Base-by-base conservation (phyloP, 176 grass and related monocot genomes). In the Paspalum vaginatum region DNA sequence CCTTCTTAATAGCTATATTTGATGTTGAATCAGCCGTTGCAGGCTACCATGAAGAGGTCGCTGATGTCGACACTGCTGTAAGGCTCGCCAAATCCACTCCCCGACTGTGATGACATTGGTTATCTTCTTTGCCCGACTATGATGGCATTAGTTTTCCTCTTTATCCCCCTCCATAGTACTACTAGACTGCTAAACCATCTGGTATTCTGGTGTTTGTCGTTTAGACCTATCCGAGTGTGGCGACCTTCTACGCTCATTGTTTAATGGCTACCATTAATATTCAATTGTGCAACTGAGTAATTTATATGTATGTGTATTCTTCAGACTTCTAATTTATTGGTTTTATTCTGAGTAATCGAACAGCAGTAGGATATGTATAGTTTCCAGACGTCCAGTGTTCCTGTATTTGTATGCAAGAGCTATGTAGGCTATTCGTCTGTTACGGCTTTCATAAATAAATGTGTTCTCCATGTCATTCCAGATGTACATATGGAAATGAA, bases 31-130 rank as follows among this genome's bases (percentile, higher is more conserved):
- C 65, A 26, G 20, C 32, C 32, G 42, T 14, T 78, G 66, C 87
- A 89, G 87, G 77, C 43, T 25, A 68, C 26, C 81, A 88, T 88
- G 89, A 83, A 61, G 59, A 87, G 81, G 72, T 26, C 32, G 2
- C 32, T 91, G 66, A 20, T 81, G 11, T 91, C 85, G 65, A 73
- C 5, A 14, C 59, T 5, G 68, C 61, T 14, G 88, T 90, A 86
- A n/a, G n/a, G n/a, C n/a, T n/a, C n/a, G n/a, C n/a, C n/a, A n/a
- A n/a, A 75, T 40, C n/a, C n/a, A n/a, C n/a, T n/a, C n/a, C n/a
- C n/a, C n/a, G n/a, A n/a, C n/a, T n/a, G n/a, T n/a, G n/a, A n/a
- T n/a, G n/a, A n/a, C n/a, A n/a, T n/a, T n/a, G n/a, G n/a, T n/a
- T n/a, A n/a, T n/a, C n/a, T n/a, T n/a, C n/a, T n/a, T n/a, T n/a